Evolutionary conservation across 106 monocot species (phyloP).

Genomic region (Phalaenopsis aphrodite): DNA sequence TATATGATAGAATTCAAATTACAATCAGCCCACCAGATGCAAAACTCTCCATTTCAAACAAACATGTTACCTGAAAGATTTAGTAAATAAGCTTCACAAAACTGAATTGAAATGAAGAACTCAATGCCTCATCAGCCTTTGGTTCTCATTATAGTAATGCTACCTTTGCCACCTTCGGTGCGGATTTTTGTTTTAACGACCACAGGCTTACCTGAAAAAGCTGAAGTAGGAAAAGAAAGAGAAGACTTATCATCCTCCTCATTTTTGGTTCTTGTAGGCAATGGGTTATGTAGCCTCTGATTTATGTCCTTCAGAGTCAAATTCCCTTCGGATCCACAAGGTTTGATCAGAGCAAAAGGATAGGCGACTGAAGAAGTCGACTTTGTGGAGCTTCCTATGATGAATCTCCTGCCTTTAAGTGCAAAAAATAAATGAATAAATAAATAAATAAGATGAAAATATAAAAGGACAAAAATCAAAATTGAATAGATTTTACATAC

Average conservation of each 20-base stretch:
- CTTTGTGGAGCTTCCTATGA: conserved; percentile 37
- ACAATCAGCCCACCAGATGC: no score
- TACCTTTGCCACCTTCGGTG: conserved; percentile 71
- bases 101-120: not conserved
- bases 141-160: conserved; percentile 78
- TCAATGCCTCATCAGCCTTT: conserved; percentile 41
- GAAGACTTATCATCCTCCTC: conserved; percentile 25
- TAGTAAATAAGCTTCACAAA: no score
- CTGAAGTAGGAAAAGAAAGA: conserved; percentile 49
- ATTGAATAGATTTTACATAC: conserved; percentile 14
- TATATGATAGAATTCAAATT: no score
- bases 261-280: conserved; percentile 27
- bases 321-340: conserved; percentile 73
- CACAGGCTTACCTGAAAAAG: conserved; percentile 67
- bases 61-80: no score
- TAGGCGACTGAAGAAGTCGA: conserved; percentile 62
- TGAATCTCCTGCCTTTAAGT: conserved; percentile 42
- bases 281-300: conserved; percentile 56
- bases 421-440: not conserved
- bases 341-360: conserved; percentile 86
- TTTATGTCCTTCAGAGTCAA: conserved; percentile 85
- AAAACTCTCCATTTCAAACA: no score
- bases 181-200: conserved; percentile 63
- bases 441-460: not conserved
- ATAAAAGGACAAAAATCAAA: not conserved